Evolutionary conservation across 2,329 filamentous ascomycete species (phyloP), one percentile per base, ranked within the genome.

Genomic region (Pseudocercospora crystallina): DNA sequence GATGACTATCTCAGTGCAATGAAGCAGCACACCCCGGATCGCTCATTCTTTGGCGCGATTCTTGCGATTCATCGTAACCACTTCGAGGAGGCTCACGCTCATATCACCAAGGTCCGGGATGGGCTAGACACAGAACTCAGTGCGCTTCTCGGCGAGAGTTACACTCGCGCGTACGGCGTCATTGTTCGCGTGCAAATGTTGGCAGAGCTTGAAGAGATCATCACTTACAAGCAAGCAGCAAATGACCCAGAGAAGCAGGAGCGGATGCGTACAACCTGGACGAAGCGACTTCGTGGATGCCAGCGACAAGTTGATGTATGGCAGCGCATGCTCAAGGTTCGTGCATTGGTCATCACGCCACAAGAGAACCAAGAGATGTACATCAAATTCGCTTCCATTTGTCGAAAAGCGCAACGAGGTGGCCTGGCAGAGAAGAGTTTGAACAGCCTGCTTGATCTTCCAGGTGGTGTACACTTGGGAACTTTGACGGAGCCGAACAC

Each of bases 121-220:
- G 91, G 90, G 8, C 80, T 99, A 12, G 95, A 99, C 62, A 95
- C 92, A 0, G 95, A 99, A 68, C 80, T 99, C 32, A 96, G 90
- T 63, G 94, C 94, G 4, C 80, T 99, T 2, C 85, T 99, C n/a
- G 95, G 91, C 67, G 94, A 99, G 69, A 97, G 92, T 2, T 99
- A 99, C 71, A 96, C 96, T 63, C 84, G 94, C 53, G 95, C 94
- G 8, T 99, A 99, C 72, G 85, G 92, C 59, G 92, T 96, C n/a
- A 90, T 99, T 53, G 92, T 99, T 39, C 87, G 94, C 37, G 91
- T 99, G 0, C 94, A 99, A 71, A 99, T 99, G 95, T 83, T 99
- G 62, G 94, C 95, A 3, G 94, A 99, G 71, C 80, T 99, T 3
- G 94, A 99, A 69, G 94, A 99, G 69, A 91, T 99, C 61, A 97